These are phyloP conservation scores for Tricladium varicosporioides DNA, from an alignment of 2,329 filamentous ascomycete species.

Conservation along the genomic window DNA sequence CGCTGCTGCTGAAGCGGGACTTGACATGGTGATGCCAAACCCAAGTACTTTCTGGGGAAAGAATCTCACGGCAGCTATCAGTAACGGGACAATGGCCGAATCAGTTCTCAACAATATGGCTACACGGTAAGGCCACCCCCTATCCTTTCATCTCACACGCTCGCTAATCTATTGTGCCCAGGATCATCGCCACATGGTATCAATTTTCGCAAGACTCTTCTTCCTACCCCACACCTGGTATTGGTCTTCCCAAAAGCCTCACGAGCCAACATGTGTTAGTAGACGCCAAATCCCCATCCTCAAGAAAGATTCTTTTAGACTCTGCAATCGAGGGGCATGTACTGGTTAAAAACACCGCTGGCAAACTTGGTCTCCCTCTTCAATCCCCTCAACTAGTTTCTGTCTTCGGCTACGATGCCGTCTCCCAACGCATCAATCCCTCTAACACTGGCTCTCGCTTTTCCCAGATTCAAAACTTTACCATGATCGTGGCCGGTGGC, in stretches of 20 bases:
- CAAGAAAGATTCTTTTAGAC: conserved; percentile 54
- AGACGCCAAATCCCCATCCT: conserved; percentile 57
- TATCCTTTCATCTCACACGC: too few relatives aligned
- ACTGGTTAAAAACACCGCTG: conserved; percentile 33
- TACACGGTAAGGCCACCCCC: not conserved
- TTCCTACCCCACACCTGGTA: not conserved
- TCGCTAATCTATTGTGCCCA: too few relatives aligned
- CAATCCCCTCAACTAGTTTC: conserved; percentile 21
- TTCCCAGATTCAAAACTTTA: not conserved
- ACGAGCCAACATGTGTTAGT: not conserved
- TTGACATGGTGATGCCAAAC: not conserved
- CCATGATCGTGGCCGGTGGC: not conserved
- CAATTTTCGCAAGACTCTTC: not conserved
- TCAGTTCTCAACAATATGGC: not conserved
- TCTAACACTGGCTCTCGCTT: not conserved
- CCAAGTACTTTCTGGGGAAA: not conserved
- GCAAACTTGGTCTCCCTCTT: conserved; percentile 41
- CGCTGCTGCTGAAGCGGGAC: not conserved
- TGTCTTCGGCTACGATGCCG: conserved; percentile 38
- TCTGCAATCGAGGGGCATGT: not conserved
- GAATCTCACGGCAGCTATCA: not conserved
- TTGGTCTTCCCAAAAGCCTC: not conserved
- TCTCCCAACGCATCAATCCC: conserved; percentile 37
- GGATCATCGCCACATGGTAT: not conserved
- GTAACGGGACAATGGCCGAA: not conserved